phyloP scores from a whole-genome alignment of 2,329 filamentous ascomycete species.

The Fonsecaea monophora region DNA sequence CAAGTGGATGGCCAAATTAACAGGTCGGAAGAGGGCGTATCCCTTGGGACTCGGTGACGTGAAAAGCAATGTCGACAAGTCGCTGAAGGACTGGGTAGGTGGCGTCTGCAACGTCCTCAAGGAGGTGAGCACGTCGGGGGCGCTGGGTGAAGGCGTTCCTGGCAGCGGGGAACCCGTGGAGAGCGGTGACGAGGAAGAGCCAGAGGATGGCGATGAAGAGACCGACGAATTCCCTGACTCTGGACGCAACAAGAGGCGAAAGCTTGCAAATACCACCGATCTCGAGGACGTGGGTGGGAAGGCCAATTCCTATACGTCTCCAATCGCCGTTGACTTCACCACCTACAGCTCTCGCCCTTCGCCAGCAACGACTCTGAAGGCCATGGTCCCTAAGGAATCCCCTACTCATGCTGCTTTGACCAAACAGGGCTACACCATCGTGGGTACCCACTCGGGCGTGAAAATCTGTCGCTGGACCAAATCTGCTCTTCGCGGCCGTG shows the following conservation, averaged over 20 bases:
- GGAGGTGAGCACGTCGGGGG: conserved; percentile 61
- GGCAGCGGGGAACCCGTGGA: conserved; percentile 85
- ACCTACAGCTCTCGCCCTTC: conserved; percentile 52
- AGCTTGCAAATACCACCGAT: conserved; percentile 68
- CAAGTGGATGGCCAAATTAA: conserved; percentile 96
- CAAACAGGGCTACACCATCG: conserved; percentile 95
- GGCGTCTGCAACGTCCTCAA: conserved; percentile 76
- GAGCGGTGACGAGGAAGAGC: conserved; percentile 77
- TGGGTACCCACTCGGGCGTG: conserved; percentile 93
- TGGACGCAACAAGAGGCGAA: conserved; percentile 52
- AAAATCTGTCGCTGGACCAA: conserved; percentile 99
- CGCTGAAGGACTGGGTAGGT: conserved; percentile 76
- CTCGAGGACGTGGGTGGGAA: conserved; percentile 74
- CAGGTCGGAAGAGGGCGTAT: conserved; percentile 82
- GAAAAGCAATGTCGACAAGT: conserved; percentile 71
- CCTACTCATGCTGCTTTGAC: conserved; percentile 88
- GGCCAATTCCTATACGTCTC: conserved; percentile 42
- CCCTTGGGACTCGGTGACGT: conserved; percentile 88
- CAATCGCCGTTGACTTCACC: conserved; percentile 84
- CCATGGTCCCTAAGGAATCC: conserved; percentile 92
- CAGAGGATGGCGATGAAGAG: conserved; percentile 61
- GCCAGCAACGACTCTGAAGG: conserved; percentile 64
- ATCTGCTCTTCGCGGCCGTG: conserved; percentile 88
- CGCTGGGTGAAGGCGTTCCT: conserved; percentile 69
- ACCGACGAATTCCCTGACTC: conserved; percentile 50